Percentiles rank a stretch among this genome's conserved stretches.
Evolutionary conservation across 73 alveolate species (phyloP).

Genomic region (Paramecium octaurelia): DNA sequence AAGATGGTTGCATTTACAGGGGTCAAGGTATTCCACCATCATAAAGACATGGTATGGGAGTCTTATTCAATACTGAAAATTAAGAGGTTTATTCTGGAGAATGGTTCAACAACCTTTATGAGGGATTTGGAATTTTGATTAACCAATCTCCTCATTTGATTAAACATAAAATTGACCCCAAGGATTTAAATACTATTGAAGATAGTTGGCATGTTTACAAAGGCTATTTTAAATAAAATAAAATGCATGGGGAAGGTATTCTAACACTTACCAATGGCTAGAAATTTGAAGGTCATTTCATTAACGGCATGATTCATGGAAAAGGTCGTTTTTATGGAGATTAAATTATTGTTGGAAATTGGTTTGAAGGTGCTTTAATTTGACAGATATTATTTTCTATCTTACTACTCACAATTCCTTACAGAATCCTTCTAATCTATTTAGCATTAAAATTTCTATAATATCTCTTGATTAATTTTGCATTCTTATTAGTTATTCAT

Average conservation of each 20-base stretch:
- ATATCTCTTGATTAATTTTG: neutral
- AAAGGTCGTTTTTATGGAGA: conserved; percentile 14
- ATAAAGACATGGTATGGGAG: neutral
- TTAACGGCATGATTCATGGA: conserved; percentile 37
- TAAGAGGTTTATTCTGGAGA: conserved; percentile 34
- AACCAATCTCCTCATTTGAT: neutral
- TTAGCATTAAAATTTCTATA: too few species aligned
- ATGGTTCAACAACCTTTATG: conserved; percentile 39
- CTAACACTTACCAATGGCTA: conserved; percentile 3
- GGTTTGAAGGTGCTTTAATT: neutral
- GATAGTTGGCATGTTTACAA: conserved; percentile 7
- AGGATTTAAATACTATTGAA: conserved; percentile 1
- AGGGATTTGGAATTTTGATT: conserved; percentile 18
- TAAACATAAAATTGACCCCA: neutral
- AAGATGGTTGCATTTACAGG: neutral
- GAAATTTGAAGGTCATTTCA: conserved; percentile 26
- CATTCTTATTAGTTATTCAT: too few species aligned
- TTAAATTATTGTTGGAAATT: neutral
- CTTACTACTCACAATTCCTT: neutral
- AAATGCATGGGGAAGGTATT: conserved; percentile 42
- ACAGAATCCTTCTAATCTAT: neutral
- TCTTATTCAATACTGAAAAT: conserved; percentile 9
- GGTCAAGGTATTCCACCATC: conserved; percentile 19
- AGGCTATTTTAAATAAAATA: conserved; percentile 18
- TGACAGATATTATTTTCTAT: neutral